Conservation (phyloP, 129 eudicot genomes). For the Gnaphalium uliginosum region DNA sequence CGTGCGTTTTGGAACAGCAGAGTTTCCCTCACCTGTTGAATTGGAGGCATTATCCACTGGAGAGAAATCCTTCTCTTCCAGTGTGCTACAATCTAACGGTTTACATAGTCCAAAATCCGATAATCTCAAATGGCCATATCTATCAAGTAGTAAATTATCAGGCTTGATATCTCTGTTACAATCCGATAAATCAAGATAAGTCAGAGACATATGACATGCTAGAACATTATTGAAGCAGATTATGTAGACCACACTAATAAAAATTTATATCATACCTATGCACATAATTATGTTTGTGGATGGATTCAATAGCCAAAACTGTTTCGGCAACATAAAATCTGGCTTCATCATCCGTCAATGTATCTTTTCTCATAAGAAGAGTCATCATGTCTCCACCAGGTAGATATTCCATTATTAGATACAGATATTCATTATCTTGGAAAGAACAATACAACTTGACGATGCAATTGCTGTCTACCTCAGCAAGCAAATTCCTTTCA, state of each 20-base stretch:
- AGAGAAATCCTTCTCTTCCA: conserved; percentile 73
- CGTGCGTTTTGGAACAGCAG: conserved; percentile 66
- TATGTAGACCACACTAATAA: neutral
- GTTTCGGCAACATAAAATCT: conserved; percentile 93
- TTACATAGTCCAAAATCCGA: conserved; percentile 92
- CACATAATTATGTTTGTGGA: conserved; percentile 82
- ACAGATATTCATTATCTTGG: conserved; percentile 84
- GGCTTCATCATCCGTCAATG: conserved; percentile 74
- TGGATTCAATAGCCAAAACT: conserved; percentile 92
- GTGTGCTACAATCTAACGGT: conserved; percentile 81
- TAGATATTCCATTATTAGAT: conserved; percentile 90
- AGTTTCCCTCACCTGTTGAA: conserved; percentile 45
- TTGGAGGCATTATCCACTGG: conserved; percentile 42
- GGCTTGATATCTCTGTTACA: conserved; percentile 89
- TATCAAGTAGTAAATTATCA: conserved; percentile 91
- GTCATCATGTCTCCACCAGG: conserved; percentile 99
- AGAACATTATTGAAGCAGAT: neutral
- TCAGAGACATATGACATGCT: conserved; percentile 21
- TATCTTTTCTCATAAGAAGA: conserved; percentile 86
- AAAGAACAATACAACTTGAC: conserved; percentile 87
- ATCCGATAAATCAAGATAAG: conserved; percentile 9
- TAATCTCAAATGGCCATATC: conserved; percentile 75
- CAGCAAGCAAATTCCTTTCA: conserved; percentile 94
- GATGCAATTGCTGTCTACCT: conserved; percentile 91
- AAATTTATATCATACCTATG: conserved; percentile 49